These are phyloP conservation scores for Hyphopichia pseudoburtonii DNA, from an alignment of 1,139 yeast genomes.

Conservation along the genomic window DNA sequence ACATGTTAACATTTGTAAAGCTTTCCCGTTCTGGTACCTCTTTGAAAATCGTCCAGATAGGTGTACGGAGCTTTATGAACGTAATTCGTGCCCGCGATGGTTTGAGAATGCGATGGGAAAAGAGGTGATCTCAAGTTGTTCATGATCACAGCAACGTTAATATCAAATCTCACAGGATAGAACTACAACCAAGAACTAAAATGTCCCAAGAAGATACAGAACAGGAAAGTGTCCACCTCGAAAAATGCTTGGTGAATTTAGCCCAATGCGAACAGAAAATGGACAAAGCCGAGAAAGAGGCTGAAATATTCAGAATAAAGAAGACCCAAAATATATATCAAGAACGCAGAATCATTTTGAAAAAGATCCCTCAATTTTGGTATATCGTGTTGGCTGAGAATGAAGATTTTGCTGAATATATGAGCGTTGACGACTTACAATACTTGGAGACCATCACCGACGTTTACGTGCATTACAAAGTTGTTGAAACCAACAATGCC, in stretches of 20 bases:
- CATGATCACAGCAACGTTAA: background rate
- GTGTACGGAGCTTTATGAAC: no score
- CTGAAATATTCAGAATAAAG: conserved; percentile 49
- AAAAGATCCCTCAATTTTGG: conserved; percentile 68
- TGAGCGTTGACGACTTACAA: conserved; percentile 66
- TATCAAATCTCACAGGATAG: background rate
- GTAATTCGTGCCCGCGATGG: no score
- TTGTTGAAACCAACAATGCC: conserved; percentile 26
- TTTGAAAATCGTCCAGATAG: no score
- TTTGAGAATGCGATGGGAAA: no score
- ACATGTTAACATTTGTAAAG: no score
- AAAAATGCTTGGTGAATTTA: conserved; percentile 26
- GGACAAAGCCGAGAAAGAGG: conserved; percentile 56
- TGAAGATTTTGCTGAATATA: conserved; percentile 71
- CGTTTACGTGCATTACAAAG: conserved; percentile 52
- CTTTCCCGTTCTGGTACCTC: no score
- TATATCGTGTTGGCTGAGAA: conserved; percentile 73
- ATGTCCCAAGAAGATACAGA: conserved; percentile 4
- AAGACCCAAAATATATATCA: conserved; percentile 51
- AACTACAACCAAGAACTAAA: background rate
- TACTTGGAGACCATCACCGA: conserved; percentile 61
- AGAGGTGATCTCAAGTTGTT: no score
- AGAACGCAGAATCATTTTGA: conserved; percentile 46
- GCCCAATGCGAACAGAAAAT: conserved; percentile 58
- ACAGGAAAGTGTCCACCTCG: conserved; percentile 11